A percentile compares a stretch with the other conserved stretches of the same genome.
Evolutionary conservation across 1,139 yeast genomes (phyloP).

Genomic region (Protomyces macrosporus): DNA sequence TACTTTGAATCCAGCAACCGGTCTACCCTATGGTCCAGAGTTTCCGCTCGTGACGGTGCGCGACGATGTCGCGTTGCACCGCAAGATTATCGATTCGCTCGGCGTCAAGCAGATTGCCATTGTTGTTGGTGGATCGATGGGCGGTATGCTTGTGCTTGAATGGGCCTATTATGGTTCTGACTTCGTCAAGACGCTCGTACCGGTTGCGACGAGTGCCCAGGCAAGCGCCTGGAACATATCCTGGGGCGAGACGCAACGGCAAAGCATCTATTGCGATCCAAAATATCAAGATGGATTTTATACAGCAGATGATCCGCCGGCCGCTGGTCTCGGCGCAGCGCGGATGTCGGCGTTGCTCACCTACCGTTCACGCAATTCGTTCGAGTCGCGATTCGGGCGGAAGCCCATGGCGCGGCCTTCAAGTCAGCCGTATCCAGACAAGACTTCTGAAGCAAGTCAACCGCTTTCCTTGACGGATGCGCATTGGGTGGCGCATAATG

Average conservation of each 20-base stretch:
- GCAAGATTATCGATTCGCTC: slow-evolving; percentile 61
- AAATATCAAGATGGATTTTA: slow-evolving; percentile 85
- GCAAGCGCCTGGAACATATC: slow-evolving; percentile 98
- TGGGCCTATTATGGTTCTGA: slow-evolving; percentile 68
- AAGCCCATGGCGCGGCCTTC: slow-evolving; percentile 50
- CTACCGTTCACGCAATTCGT: slow-evolving; percentile 84
- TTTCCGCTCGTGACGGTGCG: slow-evolving; percentile 88
- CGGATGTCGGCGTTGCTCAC: slow-evolving; percentile 94
- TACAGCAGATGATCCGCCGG: slow-evolving; percentile 68
- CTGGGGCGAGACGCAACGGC: slow-evolving; percentile 98
- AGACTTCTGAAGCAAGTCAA: slow-evolving; percentile 34
- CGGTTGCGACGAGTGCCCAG: slow-evolving; percentile 88
- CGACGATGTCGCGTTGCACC: slow-evolving; percentile 84
- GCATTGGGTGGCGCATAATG: slow-evolving; percentile 58
- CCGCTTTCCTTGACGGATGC: slow-evolving; percentile 44
- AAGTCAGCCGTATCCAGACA: slow-evolving; percentile 39
- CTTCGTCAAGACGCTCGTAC: slow-evolving; percentile 68
- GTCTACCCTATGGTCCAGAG: slow-evolving; percentile 76
- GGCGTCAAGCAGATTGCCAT: slow-evolving; percentile 73
- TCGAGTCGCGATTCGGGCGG: slow-evolving; percentile 85
- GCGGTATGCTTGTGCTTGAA: slow-evolving; percentile 95
- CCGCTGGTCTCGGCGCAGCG: slow-evolving; percentile 86
- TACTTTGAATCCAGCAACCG: slow-evolving; percentile 65
- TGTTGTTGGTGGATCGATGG: slow-evolving; percentile 97
- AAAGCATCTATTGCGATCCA: slow-evolving; percentile 91